Percentiles rank a stretch among this genome's conserved stretches.
Evolutionary conservation across 2,329 filamentous ascomycete species (phyloP).

Genomic region (Xylaria sp.): DNA sequence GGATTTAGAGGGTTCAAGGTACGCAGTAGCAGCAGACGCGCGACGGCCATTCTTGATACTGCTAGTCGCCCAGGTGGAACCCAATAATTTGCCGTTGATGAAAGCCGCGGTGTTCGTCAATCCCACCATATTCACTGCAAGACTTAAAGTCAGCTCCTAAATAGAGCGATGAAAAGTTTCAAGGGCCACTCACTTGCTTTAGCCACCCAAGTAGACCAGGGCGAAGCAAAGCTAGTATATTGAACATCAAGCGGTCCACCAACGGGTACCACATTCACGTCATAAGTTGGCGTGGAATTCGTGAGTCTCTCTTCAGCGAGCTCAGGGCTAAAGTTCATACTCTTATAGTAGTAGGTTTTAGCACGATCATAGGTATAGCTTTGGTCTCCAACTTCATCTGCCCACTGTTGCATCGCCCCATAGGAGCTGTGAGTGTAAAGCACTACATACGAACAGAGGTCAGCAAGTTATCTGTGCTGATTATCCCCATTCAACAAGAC

Average conservation of each 20-base stretch:
- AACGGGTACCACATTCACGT: conserved; percentile 41
- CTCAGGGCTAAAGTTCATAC: conserved; percentile 39
- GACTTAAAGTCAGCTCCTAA: neutral
- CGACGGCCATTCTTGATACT: conserved; percentile 33
- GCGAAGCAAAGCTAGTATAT: conserved; percentile 52
- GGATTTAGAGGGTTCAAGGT: conserved; percentile 18
- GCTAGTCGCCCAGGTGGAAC: conserved; percentile 1
- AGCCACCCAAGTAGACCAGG: conserved; percentile 53
- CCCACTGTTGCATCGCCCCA: conserved; percentile 20
- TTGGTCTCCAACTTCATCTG: conserved; percentile 15
- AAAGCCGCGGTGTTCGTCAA: conserved; percentile 42
- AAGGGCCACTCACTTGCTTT: conserved; percentile 35
- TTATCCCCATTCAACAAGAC: neutral
- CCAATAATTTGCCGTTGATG: conserved; percentile 14
- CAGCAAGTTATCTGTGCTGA: neutral
- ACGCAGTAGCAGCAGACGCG: conserved; percentile 49
- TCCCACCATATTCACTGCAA: conserved; percentile 52
- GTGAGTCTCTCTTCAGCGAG: conserved; percentile 35
- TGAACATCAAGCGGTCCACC: conserved; percentile 55
- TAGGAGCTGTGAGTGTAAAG: conserved; percentile 19
- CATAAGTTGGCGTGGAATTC: conserved; percentile 30
- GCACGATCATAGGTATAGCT: conserved; percentile 1
- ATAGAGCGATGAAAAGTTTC: neutral
- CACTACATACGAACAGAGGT: neutral
- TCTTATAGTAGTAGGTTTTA: conserved; percentile 38